These are phyloP conservation scores for Globisporangium megalacanthum DNA, from an alignment of 352 stramenopile genomes.

Conservation along the genomic window DNA sequence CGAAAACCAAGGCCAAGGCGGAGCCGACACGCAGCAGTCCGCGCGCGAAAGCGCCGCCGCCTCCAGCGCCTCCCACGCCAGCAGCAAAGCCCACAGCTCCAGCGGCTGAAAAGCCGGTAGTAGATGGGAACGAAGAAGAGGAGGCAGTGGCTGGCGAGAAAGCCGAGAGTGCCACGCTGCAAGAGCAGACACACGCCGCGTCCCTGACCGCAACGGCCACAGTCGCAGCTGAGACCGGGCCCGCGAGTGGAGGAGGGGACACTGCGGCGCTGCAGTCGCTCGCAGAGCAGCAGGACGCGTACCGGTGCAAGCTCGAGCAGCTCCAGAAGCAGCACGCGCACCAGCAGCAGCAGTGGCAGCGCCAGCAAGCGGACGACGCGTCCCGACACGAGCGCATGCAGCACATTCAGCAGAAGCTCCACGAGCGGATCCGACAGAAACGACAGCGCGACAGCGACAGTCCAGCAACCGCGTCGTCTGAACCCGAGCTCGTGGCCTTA, in stretches of 20 bases:
- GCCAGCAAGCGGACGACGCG: constrained; percentile 11
- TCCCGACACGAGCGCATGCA: constrained; percentile 26
- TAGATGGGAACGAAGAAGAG: no score
- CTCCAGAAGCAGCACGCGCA: constrained; percentile 18
- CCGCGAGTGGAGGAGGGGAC: neutral
- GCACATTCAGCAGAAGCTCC: constrained; percentile 33
- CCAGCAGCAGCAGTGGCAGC: constrained; percentile 11
- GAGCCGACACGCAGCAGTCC: constrained; percentile 8
- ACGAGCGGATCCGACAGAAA: constrained; percentile 29
- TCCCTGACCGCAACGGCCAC: neutral
- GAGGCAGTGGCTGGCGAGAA: no score
- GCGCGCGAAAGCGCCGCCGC: neutral
- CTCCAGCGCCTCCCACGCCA: no score
- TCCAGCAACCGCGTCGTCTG: neutral
- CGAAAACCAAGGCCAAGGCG: neutral
- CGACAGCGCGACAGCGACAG: constrained; percentile 3
- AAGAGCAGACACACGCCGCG: no score
- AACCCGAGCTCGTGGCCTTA: neutral
- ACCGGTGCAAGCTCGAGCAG: constrained; percentile 28
- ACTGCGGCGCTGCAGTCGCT: constrained; percentile 21
- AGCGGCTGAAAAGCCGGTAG: no score
- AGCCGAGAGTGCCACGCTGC: no score
- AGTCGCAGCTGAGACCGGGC: neutral
- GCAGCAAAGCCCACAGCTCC: neutral
- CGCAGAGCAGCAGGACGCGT: constrained; percentile 32